A percentile compares a stretch with the other conserved stretches of the same genome.
Conservation (phyloP, 2,329 filamentous ascomycete species). For the Fusarium lateritium region DNA sequence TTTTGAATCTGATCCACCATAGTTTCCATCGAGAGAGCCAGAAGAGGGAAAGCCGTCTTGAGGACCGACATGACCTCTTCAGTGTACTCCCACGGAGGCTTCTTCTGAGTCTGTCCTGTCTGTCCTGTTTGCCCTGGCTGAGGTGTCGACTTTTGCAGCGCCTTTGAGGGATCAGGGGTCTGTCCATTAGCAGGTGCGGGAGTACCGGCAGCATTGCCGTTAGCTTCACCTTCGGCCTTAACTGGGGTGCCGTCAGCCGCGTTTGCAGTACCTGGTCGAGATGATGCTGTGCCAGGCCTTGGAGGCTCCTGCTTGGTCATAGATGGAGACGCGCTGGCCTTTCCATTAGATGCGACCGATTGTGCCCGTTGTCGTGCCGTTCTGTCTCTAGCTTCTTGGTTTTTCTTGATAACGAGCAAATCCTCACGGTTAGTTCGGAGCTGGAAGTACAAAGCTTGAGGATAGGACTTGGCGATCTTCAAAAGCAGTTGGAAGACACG, state of each 20-base stretch:
- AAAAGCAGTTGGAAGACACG: constrained; percentile 89
- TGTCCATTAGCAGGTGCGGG: constrained; percentile 48
- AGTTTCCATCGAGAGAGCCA: constrained; percentile 98
- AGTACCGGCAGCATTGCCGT: constrained; percentile 46
- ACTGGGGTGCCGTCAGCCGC: constrained; percentile 59
- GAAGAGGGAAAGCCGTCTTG: constrained; percentile 95
- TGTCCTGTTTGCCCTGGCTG: constrained; percentile 34
- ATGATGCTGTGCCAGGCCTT: constrained; percentile 56
- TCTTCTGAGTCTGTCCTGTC: constrained; percentile 65
- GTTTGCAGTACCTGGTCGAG: constrained; percentile 67
- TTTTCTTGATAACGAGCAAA: constrained; percentile 92
- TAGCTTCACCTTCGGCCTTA: constrained; percentile 63
- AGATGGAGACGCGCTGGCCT: constrained; percentile 63
- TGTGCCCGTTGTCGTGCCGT: constrained; percentile 66
- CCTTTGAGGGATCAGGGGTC: constrained; percentile 45
- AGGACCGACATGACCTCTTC: constrained; percentile 96
- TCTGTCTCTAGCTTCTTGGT: constrained; percentile 82
- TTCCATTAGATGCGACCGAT: constrained; percentile 60
- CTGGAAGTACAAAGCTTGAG: constrained; percentile 96
- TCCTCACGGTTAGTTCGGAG: constrained; percentile 94
- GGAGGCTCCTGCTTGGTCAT: constrained; percentile 68
- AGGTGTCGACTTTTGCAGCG: constrained; percentile 38
- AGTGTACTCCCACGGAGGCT: constrained; percentile 95
- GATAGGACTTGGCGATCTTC: constrained; percentile 96
- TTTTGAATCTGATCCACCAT: constrained; percentile 99